phyloP scores from a whole-genome alignment of 225 moss, liverwort and hornwort species.

The Physcomitrium patens region DNA sequence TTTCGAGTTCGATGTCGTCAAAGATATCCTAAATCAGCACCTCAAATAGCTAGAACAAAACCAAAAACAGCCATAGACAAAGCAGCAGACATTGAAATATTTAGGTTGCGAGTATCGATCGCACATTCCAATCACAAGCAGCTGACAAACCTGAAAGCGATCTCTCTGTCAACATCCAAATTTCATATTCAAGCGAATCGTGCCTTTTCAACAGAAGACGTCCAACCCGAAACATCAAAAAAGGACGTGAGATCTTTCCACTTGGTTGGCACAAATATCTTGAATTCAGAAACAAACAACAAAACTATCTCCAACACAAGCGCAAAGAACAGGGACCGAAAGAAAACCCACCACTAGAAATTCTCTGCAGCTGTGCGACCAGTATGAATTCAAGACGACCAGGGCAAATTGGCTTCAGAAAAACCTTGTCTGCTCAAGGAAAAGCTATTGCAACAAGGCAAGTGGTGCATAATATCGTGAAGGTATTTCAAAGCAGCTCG shows the following conservation, averaged over 20 bases:
- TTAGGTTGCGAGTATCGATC: neutral
- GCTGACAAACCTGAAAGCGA: neutral
- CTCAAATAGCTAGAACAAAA: neutral
- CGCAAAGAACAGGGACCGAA: neutral
- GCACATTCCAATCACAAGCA: neutral
- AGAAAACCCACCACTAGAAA: neutral
- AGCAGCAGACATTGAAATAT: neutral
- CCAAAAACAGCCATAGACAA: neutral
- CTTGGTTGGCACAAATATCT: neutral
- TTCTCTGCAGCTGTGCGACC: neutral
- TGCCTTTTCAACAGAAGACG: neutral
- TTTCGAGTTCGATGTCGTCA: neutral
- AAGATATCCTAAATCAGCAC: conserved; percentile 9
- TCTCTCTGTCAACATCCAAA: neutral
- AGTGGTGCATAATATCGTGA: neutral
- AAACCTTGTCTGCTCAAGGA: neutral
- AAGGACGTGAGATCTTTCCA: neutral
- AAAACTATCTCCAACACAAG: neutral
- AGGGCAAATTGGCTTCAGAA: neutral
- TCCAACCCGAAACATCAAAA: too few relatives aligned
- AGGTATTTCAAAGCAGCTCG: neutral
- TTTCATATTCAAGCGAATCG: neutral
- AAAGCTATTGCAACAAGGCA: neutral
- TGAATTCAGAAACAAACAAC: neutral
- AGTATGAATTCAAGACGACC: too few relatives aligned